A percentile compares a stretch with the other conserved stretches of the same genome.
Evolutionary conservation across 2,329 filamentous ascomycete species (phyloP).

Genomic region (Metarhizium sp.): DNA sequence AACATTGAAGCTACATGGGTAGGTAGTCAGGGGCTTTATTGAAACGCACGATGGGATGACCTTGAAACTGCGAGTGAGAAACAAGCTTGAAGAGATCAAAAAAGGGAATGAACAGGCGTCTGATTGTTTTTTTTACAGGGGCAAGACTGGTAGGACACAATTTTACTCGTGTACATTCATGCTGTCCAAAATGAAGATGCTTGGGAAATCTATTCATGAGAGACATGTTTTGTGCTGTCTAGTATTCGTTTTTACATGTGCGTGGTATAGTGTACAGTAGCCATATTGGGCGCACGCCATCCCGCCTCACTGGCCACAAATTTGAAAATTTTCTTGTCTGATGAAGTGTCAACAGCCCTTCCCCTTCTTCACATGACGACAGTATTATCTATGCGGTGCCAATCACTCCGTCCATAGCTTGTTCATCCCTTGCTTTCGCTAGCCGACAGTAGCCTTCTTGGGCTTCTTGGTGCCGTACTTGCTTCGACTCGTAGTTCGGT

Average conservation of each 20-base stretch:
- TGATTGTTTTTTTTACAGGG: background rate
- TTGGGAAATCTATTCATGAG: background rate
- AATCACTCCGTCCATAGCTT: background rate
- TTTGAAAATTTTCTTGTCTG: background rate
- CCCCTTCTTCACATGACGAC: background rate
- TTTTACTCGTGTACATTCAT: constrained; percentile 1
- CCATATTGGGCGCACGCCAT: background rate
- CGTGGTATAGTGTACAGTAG: constrained; percentile 4
- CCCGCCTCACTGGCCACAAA: background rate
- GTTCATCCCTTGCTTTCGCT: background rate
- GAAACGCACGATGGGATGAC: background rate
- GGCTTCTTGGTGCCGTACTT: constrained; percentile 99
- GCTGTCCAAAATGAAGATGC: background rate
- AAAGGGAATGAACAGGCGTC: background rate
- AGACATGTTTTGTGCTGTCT: background rate
- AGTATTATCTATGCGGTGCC: background rate
- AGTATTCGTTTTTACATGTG: background rate
- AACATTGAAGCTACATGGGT: background rate
- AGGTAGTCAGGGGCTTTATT: background rate
- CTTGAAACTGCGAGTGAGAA: background rate
- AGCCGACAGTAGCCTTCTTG: constrained; percentile 61
- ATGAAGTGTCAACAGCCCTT: background rate
- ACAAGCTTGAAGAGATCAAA: background rate
- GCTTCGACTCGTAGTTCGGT: constrained; percentile 72
- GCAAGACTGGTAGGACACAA: background rate